These are phyloP conservation scores for Chlamydomonas schloesseri DNA, from an alignment of 139 green algal genomes.

Conservation along the genomic window DNA sequence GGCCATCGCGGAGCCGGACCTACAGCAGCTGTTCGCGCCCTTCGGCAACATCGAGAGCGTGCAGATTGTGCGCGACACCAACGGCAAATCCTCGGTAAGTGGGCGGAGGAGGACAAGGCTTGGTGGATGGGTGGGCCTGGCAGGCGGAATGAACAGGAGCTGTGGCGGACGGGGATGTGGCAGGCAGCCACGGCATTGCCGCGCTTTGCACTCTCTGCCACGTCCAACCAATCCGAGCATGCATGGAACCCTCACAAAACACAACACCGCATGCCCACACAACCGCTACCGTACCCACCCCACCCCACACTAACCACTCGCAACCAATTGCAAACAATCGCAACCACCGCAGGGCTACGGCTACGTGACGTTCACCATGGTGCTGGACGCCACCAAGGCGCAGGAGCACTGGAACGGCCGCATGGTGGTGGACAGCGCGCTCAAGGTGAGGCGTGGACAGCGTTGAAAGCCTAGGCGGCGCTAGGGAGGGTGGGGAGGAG, in stretches of 20 bases:
- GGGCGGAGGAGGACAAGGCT: too few species aligned
- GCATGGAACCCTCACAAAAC: too few species aligned
- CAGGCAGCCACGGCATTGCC: too few species aligned
- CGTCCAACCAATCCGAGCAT: too few species aligned
- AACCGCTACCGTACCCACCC: too few species aligned
- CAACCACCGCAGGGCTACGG: constrained; percentile 61
- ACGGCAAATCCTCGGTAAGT: constrained; percentile 49
- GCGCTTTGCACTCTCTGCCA: too few species aligned
- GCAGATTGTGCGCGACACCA: constrained; percentile 71
- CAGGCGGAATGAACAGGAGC: neutral
- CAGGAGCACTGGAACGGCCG: constrained; percentile 79
- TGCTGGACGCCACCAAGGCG: constrained; percentile 70
- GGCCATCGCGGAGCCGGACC: constrained; percentile 73
- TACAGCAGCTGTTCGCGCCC: constrained; percentile 82
- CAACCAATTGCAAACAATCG: too few species aligned
- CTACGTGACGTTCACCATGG: constrained; percentile 64
- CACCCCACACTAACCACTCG: too few species aligned
- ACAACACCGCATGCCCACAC: too few species aligned
- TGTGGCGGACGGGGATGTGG: neutral
- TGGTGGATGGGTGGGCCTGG: neutral
- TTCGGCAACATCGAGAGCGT: constrained; percentile 89
- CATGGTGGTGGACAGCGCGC: constrained; percentile 68
- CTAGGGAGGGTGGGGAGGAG: too few species aligned
- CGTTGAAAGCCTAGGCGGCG: too few species aligned
- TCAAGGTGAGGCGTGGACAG: constrained; percentile 56